Evolutionary conservation across 495 filamentous ascomycete species (phyloP), one percentile per base, ranked within the genome.

Genomic region (Talaromyces thailandensis): DNA sequence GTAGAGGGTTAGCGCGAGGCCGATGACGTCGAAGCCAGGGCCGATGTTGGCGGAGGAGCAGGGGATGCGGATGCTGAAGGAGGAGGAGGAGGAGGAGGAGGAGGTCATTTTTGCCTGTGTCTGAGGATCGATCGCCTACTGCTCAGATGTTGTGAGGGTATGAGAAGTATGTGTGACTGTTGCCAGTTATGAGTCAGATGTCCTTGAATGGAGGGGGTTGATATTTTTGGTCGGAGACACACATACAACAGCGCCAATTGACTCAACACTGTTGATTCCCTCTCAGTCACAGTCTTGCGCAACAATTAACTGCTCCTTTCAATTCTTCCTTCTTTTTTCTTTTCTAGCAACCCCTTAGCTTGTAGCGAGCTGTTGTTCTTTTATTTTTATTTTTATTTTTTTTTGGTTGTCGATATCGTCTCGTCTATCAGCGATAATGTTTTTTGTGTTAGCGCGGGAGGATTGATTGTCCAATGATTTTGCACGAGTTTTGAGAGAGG

Each of bases 21-120:
- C 94, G 73, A 97, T 92, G 68, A 97, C 93, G 74, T 98, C 94
- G 78, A 97, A 98, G 16, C 94, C 94, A 29, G 94, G 94, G 50
- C 88, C 93, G 69, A 97, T 96, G 79, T 97, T 97, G 69, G 93
- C 93, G 7, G 91, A 95, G 56, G 92, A 96, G 78, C 92, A 96
- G 50, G 93, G 93, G 18, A 80, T 86, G 67, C 76, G 80, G 72
- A 88, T 86, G 58, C 79, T 71, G 70, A 86, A 87, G 6, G 79
- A 82, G 67, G 69, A 35, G 40, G 58, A 61, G 23, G 40, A n/a
- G 70, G 86, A 87, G 6, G 79, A 82, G 67, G 69, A 35, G 40
- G 58, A 61, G 23, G 40, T 23, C 59, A 50, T 61, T 12, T 14
- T n/a, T n/a, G n/a, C n/a, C n/a, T n/a, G n/a, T 61, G 25, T 21